These are phyloP conservation scores for Panicum hallii DNA, from an alignment of 202 grass and related monocot species.

Conservation along the genomic window DNA sequence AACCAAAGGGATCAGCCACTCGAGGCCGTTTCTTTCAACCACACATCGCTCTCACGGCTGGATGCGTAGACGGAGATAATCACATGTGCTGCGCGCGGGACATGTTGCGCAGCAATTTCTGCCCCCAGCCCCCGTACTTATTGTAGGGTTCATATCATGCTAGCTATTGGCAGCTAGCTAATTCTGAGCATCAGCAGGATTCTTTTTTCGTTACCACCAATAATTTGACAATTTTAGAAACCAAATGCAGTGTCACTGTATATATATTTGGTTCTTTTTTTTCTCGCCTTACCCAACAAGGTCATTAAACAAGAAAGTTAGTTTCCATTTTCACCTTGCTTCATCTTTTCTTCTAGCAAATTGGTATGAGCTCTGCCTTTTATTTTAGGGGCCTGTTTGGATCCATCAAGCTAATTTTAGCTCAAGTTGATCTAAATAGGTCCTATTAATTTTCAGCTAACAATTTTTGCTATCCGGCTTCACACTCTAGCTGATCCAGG, in stretches of 20 bases:
- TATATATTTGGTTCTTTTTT: no score
- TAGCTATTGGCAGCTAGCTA: constrained; percentile 22
- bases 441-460: no score
- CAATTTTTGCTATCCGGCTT: no score
- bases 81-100: constrained; percentile 11
- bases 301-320: background rate
- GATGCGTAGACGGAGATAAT: constrained; percentile 3
- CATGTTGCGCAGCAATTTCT: constrained; percentile 21
- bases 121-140: constrained; percentile 3
- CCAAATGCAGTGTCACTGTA: background rate
- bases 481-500: no score
- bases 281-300: no score
- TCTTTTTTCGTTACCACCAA: background rate
- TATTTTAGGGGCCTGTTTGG: no score
- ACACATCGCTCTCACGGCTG: constrained; percentile 16
- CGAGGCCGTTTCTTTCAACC: background rate
- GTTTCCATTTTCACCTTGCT: background rate
- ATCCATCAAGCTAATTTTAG: no score
- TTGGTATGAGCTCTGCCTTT: no score
- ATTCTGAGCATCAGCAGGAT: no score
- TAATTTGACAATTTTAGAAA: background rate
- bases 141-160: constrained; percentile 16
- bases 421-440: no score
- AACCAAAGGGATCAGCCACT: background rate
- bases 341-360: background rate